Evolutionary conservation across 805 yeast genomes (phyloP), one percentile per base, ranked within the genome.

Genomic region (Cyberlindnera samutprakarnensis): DNA sequence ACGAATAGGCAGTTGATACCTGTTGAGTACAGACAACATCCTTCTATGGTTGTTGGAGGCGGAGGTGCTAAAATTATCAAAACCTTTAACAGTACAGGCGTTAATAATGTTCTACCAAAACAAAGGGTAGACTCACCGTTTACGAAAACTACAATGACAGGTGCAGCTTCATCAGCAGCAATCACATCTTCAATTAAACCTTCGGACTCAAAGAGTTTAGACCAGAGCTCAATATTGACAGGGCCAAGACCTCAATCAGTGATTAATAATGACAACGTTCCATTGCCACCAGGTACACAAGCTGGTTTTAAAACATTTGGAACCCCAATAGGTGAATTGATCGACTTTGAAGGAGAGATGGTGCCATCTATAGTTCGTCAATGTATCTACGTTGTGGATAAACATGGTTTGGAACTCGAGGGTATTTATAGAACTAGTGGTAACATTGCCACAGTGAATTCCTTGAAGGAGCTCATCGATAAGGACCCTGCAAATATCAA

Each of bases 341-440:
- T 87, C 14, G 80, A 78, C 39, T 76, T 70, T 44, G 96, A 94
- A 41, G 90, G 87, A 33, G 95, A 85, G 43, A 79, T 84, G 56
- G 96, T 92, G 5, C 99, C 99, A 2, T 69, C 81, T 13, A 72
- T 92, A 30, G 98, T 92, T 9, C 78, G 79, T 41, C 84, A 79
- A 51, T 88, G 96, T 64, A 82, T 90, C 31, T 79, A 78, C 41
- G 79, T 88, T 7, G 77, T 92, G 22, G 97, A 92, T 51, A 69
- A 68, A 25, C 78, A 81, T 53, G 99, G 99, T 2, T 54, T 81
- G 23, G 79, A 84, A 31, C 63, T 83, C 21, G 96, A 87, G 53
- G 97, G 97, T 1, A 78, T 92, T 22, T 92, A 92, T 55, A 68
- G 96, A 35, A 76, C 85, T 21, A 77, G 83, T 32, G 96, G 96